A percentile compares a stretch with the other conserved stretches of the same genome.
These are phyloP conservation scores for Coffea canephora DNA, from an alignment of 257 asterid genomes.

Conservation along the genomic window DNA sequence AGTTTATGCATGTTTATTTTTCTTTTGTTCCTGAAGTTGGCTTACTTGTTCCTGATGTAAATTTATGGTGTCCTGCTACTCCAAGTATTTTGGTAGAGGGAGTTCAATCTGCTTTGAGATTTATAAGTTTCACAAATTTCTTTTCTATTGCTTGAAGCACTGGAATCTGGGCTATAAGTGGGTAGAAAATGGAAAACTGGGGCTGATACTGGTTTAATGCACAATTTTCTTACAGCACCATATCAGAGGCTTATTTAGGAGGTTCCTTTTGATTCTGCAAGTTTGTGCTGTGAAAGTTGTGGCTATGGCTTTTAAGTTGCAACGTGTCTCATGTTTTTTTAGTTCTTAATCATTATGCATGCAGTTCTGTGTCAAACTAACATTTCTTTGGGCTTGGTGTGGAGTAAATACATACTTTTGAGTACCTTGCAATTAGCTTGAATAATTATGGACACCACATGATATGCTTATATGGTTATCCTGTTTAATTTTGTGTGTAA, in stretches of 20 bases:
- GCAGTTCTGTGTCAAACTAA: not conserved
- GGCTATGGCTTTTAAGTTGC: not conserved
- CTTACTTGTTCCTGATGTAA: conserved; percentile 3
- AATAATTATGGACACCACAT: not conserved
- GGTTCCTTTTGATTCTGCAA: not conserved
- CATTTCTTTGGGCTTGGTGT: not conserved
- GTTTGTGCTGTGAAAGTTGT: not conserved
- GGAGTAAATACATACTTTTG: not conserved
- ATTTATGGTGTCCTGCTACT: not conserved
- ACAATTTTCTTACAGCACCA: not conserved
- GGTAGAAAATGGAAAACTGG: not conserved
- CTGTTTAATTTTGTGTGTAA: not conserved
- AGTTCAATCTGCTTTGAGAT: conserved; percentile 5
- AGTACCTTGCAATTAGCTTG: not conserved
- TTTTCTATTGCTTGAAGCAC: not conserved
- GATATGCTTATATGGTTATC: not conserved
- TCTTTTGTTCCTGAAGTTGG: not conserved
- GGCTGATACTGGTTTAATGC: not conserved
- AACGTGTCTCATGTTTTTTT: not conserved
- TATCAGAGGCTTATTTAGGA: not conserved
- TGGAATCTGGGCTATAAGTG: not conserved
- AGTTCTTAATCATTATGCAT: not conserved
- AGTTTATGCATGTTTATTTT: conserved; percentile 6
- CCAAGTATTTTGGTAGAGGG: not conserved
- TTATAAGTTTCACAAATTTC: not conserved